Evolutionary conservation across 805 yeast species (phyloP), one percentile per base, ranked within the genome.

Genomic region (Saccharomycopsis selenospora): DNA sequence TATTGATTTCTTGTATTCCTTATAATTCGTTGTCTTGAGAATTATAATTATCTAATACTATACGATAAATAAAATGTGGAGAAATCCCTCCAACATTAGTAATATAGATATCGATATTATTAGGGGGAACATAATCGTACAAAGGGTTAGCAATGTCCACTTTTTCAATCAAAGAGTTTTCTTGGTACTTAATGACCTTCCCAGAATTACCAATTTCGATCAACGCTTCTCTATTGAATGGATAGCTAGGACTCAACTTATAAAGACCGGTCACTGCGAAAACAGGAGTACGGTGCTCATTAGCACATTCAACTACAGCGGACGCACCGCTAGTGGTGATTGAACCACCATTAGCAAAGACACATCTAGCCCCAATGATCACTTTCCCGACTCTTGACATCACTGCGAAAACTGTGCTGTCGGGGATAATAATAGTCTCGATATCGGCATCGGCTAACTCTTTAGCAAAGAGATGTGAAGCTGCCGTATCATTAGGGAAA

Each of bases 331-430:
- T 77, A 1, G 95, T 79, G 2, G 95, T 79, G 43, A 88, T 77
- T 56, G 95, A 85, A 8, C 98, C 97, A 52, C 99, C 99, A 61
- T 93, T 93, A 46, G 95, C 95, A 63, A 93, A 85, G 3, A 93
- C 97, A 0, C 96, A 80, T 53, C 85, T 77, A 3, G 98, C 84
- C 33, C 98, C 97, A 47, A 95, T 77, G 51, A 93, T 79, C 26
- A 93, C 99, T 64, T 95, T 95, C 40, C 97, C 96, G 3, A 93
- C 98, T 55, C 96, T 73, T 33, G 96, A 85, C 98, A 93, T 93
- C 42, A 93, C 88, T 0, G 99, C 97, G 65, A 83, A 88, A 0
- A 84, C 89, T 23, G 95, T 84, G 3, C 95, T 76, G 62, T 93
- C 99, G 1, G 99, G 97, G 29, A 93, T 85, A 47, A 93, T 76